A percentile compares a stretch with the other conserved stretches of the same genome.
phyloP scores from a whole-genome alignment of 805 yeast genomes.

The Candida succiphila region DNA sequence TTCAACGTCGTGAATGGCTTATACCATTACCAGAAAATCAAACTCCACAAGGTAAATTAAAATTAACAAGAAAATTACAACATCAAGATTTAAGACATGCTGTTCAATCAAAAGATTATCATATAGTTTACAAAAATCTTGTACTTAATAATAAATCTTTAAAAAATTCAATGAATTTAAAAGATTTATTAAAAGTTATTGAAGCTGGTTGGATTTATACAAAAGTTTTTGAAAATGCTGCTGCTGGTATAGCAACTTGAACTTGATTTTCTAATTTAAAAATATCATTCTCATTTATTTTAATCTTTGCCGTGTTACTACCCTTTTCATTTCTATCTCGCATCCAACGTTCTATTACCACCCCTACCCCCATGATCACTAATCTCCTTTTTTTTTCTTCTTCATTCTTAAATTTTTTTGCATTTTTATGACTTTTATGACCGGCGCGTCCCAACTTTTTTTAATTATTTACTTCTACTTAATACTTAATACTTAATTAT shows the following conservation, averaged over 20 bases:
- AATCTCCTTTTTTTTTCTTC: too few species aligned
- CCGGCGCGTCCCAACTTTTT: too few species aligned
- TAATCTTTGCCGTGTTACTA: background rate
- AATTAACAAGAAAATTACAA: slow-evolving; percentile 11
- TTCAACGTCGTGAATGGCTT: slow-evolving; percentile 62
- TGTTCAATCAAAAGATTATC: slow-evolving; percentile 39
- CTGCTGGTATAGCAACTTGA: too few species aligned
- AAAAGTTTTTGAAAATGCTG: slow-evolving; percentile 43
- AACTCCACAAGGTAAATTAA: slow-evolving; percentile 15
- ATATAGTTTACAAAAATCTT: slow-evolving; percentile 56
- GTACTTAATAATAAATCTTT: slow-evolving; percentile 62
- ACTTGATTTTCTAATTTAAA: too few species aligned
- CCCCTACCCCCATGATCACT: too few species aligned
- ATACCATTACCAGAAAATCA: slow-evolving; percentile 20
- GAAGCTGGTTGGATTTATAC: slow-evolving; percentile 80
- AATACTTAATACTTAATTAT: too few species aligned
- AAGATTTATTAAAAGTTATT: slow-evolving; percentile 60
- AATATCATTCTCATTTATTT: background rate
- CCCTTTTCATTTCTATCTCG: background rate
- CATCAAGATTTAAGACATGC: slow-evolving; percentile 16
- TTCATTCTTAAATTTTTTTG: too few species aligned
- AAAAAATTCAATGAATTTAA: slow-evolving; percentile 61
- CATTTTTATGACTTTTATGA: too few species aligned
- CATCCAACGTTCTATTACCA: too few species aligned
- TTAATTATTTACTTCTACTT: too few species aligned